Conservation (phyloP, 139 green algal genomes). For the Astrephomene gubernaculifera region DNA sequence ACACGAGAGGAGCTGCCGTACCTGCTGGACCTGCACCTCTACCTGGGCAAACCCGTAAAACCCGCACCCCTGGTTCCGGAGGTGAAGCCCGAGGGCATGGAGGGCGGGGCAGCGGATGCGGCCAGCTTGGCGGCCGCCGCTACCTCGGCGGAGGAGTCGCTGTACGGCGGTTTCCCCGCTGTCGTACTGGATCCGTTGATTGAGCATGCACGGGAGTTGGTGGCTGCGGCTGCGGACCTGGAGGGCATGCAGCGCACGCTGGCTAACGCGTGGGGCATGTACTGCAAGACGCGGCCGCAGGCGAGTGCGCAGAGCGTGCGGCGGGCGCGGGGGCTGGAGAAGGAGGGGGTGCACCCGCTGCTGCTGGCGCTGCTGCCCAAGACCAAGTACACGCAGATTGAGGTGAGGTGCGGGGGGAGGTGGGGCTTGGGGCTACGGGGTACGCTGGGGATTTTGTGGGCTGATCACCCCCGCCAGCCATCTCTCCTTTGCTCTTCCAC, state of each 20-base stretch:
- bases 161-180: conserved; percentile 80
- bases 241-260: conserved; percentile 38
- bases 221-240: conserved; percentile 66
- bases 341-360: conserved; percentile 84
- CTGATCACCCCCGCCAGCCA: not conserved
- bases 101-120: conserved; percentile 12
- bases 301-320: conserved; percentile 79
- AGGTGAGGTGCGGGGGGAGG: conserved; percentile 31
- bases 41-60: conserved; percentile 67
- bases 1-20: conserved; percentile 89
- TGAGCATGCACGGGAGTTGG: conserved; percentile 70
- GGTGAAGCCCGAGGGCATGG: not conserved
- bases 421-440: no score
- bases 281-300: conserved; percentile 87
- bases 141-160: conserved; percentile 19
- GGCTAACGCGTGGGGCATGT: conserved; percentile 89
- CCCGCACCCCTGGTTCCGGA: conserved; percentile 46
- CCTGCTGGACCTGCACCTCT: conserved; percentile 97
- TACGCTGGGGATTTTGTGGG: not conserved
- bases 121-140: not conserved
- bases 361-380: conserved; percentile 73
- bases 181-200: conserved; percentile 72
- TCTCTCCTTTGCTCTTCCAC: not conserved
- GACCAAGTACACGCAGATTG: conserved; percentile 48
- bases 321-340: conserved; percentile 69